Percentiles rank a stretch among this genome's conserved stretches.
Conservation (phyloP, 192 early-diverging fungal genomes). For the Funneliformis mosseae region DNA sequence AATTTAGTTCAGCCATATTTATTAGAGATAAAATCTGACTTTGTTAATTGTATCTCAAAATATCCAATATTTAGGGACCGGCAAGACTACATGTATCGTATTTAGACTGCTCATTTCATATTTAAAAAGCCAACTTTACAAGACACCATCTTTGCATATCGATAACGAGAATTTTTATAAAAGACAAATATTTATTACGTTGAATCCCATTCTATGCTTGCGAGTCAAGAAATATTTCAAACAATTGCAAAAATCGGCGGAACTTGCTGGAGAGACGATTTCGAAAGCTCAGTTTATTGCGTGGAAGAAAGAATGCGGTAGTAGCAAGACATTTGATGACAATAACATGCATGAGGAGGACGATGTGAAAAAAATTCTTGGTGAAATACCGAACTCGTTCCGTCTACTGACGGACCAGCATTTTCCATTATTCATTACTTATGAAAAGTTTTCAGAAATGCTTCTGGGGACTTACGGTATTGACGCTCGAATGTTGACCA, state of each 20-base stretch:
- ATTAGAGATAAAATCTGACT: neutral
- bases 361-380: neutral
- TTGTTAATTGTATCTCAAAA: neutral
- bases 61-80: conserved; percentile 9
- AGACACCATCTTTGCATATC: neutral
- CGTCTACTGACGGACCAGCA: neutral
- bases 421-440: conserved; percentile 22
- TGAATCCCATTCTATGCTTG: neutral
- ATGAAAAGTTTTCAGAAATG: conserved; percentile 14
- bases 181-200: conserved; percentile 33
- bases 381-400: no score
- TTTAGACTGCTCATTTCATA: conserved; percentile 4
- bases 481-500: neutral
- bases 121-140: neutral
- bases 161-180: neutral
- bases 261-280: neutral
- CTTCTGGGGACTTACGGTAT: conserved; percentile 16
- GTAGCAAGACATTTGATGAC: neutral
- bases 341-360: neutral
- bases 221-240: neutral
- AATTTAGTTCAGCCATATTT: neutral
- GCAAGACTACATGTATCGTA: conserved; percentile 16
- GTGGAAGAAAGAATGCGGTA: neutral
- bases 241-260: neutral
- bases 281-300: neutral